Evolutionary conservation across 768 basidiomycete genomes (phyloP), one percentile per base, ranked within the genome.

Genomic region (Mycena pura): DNA sequence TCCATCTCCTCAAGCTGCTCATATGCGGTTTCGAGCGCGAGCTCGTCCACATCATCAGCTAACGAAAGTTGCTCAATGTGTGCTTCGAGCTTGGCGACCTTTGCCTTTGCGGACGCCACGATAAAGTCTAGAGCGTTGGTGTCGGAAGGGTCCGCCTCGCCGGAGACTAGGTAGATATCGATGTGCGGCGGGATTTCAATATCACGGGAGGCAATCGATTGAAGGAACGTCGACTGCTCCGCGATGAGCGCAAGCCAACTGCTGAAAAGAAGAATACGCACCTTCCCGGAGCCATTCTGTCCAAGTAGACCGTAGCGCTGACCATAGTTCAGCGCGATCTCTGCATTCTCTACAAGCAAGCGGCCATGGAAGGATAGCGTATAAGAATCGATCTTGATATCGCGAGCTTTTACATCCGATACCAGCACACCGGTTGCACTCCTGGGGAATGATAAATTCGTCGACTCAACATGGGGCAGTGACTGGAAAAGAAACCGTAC

Each of bases 251-350:
- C n/a, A n/a, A 36, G 47, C 29, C 36, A 38, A 40, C 32, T 19
- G 25, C 21, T 43, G 28, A 27, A 55, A 50, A 52, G 13, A 49
- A 40, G 48, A 55, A 53, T 7, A 68, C 79, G 53, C 63, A 95
- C 95, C 88, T 99, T 99, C 80, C 96, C 96, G n/a, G 93, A 96
- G 29, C 96, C 96, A 73, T 99, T 99, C 75, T 98, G 95, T 34
- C 96, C 96, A 40, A 99, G 81, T 29, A 99, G 82, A 75, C 97
- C 97, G 70, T 99, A 99, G 65, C 93, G 80, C 72, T 96, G 92
- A 0, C 94, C 94, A 67, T 95, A 94, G 73, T 94, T 94, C 63
- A 94, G 87, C 4, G 90, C 77, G 48, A 94, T 83, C 74, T 90
- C 86, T 5, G 88, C 89, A 31, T 78, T 77, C 61, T 80, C 77